Base-by-base conservation (phyloP, 2,329 filamentous ascomycete species). In the Verticillium alfalfae region DNA sequence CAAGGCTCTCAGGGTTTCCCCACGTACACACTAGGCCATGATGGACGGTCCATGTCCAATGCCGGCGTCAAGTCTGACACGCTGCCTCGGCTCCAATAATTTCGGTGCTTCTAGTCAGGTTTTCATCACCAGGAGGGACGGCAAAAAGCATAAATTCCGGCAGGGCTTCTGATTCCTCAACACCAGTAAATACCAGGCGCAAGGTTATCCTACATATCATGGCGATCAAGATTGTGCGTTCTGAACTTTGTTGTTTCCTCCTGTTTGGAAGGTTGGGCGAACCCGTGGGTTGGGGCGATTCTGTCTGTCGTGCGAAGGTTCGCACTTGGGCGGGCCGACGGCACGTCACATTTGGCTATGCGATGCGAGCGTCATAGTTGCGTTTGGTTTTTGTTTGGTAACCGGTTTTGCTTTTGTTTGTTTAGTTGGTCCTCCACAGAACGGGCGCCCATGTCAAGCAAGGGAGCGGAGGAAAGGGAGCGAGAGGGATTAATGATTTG, bases 1-100 rank as follows among this genome's bases (percentile, higher is more conserved):
- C 69, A 68, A 34, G 66, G 69, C 18, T 65, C 71, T n/a, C 66
- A 71, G 34, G 67, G 71, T 5, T 78, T 76, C 26, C 59, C 64
- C 56, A 72, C 71, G 55, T 76, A 76, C 45, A 52, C 9, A 10
- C 62, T 77, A 49, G 62, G 73, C 0, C 68, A 68, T 26, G 75
- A 78, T 57, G 67, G 66, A 34, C 71, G 74, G 59, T 69, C 68
- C 10, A 61, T 77, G 59, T 64, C 63, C 26, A 60, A 60, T n/a
- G n/a, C 63, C 3, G 59, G 59, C 16, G 61, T 34, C 12, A 66
- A 66, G 56, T 9, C 58, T 15, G 64, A 66, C 15, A 13, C 61
- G 10, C 41, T 65, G 34, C 26, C 60, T 18, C 56, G 64, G 26
- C 18, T 22, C 3, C 45, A 52, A 2, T 52, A 18, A 52, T 52